Percentiles rank a stretch among this genome's conserved stretches.
phyloP scores from a whole-genome alignment of 2,329 filamentous ascomycete genomes.

The Beauveria varroae region DNA sequence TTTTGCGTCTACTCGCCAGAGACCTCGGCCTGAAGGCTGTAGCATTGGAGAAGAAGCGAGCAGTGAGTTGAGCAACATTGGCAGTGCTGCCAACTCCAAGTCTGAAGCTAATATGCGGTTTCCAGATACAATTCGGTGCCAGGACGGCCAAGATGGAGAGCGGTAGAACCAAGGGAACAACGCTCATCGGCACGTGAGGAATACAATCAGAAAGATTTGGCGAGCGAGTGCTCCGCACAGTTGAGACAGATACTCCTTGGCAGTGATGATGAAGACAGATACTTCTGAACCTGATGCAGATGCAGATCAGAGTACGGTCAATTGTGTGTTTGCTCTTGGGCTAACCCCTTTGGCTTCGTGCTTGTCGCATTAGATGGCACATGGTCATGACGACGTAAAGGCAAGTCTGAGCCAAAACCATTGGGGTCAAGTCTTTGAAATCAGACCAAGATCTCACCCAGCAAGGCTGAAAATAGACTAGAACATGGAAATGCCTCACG shows the following conservation, averaged over 20 bases:
- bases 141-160: constrained; percentile 77
- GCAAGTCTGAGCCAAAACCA: constrained; percentile 53
- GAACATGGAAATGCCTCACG: background rate
- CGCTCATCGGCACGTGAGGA: constrained; percentile 33
- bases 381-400: constrained; percentile 49
- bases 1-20: constrained; percentile 69
- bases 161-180: constrained; percentile 61
- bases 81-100: background rate
- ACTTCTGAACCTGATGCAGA: constrained; percentile 54
- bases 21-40: constrained; percentile 64
- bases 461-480: background rate
- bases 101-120: background rate
- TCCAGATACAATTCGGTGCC: constrained; percentile 72
- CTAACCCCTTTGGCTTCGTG: constrained; percentile 37
- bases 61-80: constrained; percentile 43
- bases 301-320: constrained; percentile 8
- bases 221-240: background rate
- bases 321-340: constrained; percentile 40
- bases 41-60: constrained; percentile 85
- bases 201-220: background rate
- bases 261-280: constrained; percentile 65
- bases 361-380: constrained; percentile 19
- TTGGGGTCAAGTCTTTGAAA: background rate
- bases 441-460: background rate
- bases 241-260: constrained; percentile 23